Percentiles rank a stretch among this genome's conserved stretches.
Conservation (phyloP, 306 rosid species). For the Cajanus cajan region DNA sequence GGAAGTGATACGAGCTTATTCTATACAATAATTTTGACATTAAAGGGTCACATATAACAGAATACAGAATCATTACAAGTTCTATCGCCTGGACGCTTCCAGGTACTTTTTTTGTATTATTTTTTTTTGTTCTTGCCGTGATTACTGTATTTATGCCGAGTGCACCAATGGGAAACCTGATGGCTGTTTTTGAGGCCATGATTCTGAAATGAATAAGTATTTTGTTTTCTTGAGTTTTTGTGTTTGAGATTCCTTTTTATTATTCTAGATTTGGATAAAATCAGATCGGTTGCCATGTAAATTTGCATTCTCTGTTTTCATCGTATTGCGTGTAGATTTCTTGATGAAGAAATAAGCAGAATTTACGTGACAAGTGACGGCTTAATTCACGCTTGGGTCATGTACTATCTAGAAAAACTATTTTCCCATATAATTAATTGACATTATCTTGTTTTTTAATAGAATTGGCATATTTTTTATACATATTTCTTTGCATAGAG, state of each 20-base stretch:
- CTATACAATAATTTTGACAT: constrained; percentile 41
- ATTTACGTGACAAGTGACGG: neutral
- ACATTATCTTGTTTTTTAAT: neutral
- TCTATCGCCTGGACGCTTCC: constrained; percentile 37
- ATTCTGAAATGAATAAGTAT: constrained; percentile 33
- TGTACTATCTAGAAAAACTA: neutral
- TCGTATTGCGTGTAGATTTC: neutral
- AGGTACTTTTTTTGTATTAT: constrained; percentile 3
- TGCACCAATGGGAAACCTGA: constrained; percentile 7
- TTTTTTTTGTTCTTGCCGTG: neutral
- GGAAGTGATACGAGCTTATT: constrained; percentile 92
- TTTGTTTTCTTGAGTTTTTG: constrained; percentile 1
- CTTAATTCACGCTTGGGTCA: neutral
- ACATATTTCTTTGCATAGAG: neutral
- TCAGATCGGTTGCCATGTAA: neutral
- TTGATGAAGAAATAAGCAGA: constrained; percentile 4
- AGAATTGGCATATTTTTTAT: neutral
- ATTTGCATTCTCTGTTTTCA: constrained; percentile 24
- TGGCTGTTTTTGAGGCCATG: constrained; percentile 27
- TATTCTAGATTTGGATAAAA: neutral
- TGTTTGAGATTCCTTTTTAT: neutral
- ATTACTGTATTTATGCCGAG: constrained; percentile 37
- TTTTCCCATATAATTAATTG: neutral
- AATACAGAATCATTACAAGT: constrained; percentile 34
- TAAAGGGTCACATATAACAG: constrained; percentile 29